Conservation (phyloP, 1,284 basidiomycete species). For the Gomphus bonarii region DNA sequence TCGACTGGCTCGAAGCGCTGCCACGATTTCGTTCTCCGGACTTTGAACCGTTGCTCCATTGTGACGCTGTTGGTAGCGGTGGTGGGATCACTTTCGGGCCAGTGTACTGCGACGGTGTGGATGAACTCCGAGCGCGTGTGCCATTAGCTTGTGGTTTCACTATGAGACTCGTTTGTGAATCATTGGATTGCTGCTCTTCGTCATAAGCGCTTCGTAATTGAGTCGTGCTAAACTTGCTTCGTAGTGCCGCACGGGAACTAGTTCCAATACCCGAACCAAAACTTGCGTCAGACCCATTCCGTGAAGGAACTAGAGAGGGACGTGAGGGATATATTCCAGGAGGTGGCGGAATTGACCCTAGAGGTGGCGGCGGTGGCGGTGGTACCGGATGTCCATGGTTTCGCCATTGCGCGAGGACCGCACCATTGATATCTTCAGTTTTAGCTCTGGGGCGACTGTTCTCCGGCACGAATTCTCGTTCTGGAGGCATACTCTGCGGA, state of each 20-base stretch:
- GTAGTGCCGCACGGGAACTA: slow-evolving; percentile 37
- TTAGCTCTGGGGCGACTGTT: slow-evolving; percentile 55
- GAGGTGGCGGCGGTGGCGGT: slow-evolving; percentile 16
- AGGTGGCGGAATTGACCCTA: slow-evolving; percentile 15
- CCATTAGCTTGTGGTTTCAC: neutral
- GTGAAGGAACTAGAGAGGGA: slow-evolving; percentile 29
- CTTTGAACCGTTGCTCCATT: slow-evolving; percentile 44
- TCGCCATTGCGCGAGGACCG: slow-evolving; percentile 58
- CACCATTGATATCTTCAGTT: slow-evolving; percentile 62
- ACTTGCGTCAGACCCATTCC: slow-evolving; percentile 41
- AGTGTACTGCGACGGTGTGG: slow-evolving; percentile 30
- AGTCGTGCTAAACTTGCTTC: slow-evolving; percentile 65
- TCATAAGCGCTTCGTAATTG: slow-evolving; percentile 47
- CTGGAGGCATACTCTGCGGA: slow-evolving; percentile 47
- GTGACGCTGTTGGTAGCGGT: slow-evolving; percentile 38
- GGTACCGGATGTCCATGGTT: slow-evolving; percentile 16
- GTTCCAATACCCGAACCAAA: slow-evolving; percentile 32
- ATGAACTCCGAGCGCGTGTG: slow-evolving; percentile 46
- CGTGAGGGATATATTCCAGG: slow-evolving; percentile 27
- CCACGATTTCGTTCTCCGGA: slow-evolving; percentile 44
- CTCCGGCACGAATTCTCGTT: slow-evolving; percentile 35
- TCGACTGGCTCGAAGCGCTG: slow-evolving; percentile 72
- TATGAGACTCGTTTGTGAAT: slow-evolving; percentile 10
- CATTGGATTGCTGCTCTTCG: slow-evolving; percentile 16
- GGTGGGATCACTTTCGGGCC: slow-evolving; percentile 39